Evolutionary conservation across 257 asterid genomes (phyloP).

Genomic region (Gardenia jasminoides): DNA sequence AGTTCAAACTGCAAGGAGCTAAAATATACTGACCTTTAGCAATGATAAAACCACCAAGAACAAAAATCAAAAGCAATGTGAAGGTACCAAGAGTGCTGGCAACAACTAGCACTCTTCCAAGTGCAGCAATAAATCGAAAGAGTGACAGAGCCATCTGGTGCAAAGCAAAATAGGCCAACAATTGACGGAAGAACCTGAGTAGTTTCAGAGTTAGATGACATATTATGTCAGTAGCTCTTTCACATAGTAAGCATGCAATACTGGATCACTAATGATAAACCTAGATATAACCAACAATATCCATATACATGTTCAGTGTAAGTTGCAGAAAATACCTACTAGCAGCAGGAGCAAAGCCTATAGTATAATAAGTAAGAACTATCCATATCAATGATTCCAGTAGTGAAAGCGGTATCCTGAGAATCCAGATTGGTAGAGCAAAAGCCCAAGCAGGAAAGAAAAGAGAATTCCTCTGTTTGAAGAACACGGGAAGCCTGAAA

Average conservation of each 20-base stretch:
- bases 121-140: constrained; percentile 72
- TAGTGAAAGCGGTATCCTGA: constrained; percentile 74
- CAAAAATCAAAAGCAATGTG: constrained; percentile 77
- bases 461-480: constrained; percentile 79
- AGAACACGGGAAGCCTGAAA: constrained; percentile 83
- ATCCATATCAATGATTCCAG: constrained; percentile 88
- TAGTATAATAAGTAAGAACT: constrained; percentile 81
- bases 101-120: constrained; percentile 83
- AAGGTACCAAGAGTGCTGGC: constrained; percentile 83
- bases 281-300: background rate
- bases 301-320: background rate
- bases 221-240: constrained; percentile 1
- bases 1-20: background rate
- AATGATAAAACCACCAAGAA: constrained; percentile 88
- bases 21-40: constrained; percentile 60
- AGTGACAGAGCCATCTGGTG: constrained; percentile 96
- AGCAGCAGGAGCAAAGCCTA: constrained; percentile 87
- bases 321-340: constrained; percentile 49
- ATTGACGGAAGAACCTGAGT: constrained; percentile 80
- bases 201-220: background rate
- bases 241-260: background rate
- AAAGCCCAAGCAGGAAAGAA: constrained; percentile 98
- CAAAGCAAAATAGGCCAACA: constrained; percentile 74
- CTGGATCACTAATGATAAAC: background rate
- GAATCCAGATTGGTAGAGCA: constrained; percentile 87